Conservation (phyloP, 129 eudicot species). For the Flaveria robusta region DNA sequence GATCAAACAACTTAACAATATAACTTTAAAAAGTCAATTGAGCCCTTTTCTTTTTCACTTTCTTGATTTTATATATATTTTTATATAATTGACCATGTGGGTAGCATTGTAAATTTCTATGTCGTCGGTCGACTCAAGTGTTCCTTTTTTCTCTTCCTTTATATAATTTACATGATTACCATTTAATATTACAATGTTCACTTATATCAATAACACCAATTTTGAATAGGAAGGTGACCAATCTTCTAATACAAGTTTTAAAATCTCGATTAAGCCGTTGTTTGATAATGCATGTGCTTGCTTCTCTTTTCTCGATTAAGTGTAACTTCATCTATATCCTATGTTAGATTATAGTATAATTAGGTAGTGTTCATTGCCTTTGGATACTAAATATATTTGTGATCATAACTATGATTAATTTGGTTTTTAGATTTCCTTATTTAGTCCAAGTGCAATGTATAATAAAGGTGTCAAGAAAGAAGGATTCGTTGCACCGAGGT, state of each 20-base stretch:
- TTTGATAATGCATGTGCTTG: background rate
- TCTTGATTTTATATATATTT: background rate
- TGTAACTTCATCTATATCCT: too few relatives aligned
- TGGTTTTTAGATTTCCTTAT: too few relatives aligned
- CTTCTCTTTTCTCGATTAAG: too few relatives aligned
- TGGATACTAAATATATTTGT: too few relatives aligned
- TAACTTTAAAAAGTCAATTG: background rate
- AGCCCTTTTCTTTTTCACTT: background rate
- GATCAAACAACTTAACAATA: background rate
- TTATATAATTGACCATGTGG: background rate
- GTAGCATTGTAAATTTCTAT: background rate
- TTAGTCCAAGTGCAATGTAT: too few relatives aligned
- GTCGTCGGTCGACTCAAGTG: background rate
- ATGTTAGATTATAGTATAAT: too few relatives aligned
- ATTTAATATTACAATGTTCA: background rate
- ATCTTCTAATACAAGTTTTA: background rate
- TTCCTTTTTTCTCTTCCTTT: background rate
- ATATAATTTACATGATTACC: too few relatives aligned
- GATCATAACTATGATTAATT: too few relatives aligned
- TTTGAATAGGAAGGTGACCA: background rate
- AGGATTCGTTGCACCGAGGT: too few relatives aligned
- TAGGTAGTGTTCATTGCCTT: too few relatives aligned
- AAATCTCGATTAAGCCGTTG: background rate
- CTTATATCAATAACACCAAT: background rate
- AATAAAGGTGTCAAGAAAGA: too few relatives aligned